Evolutionary conservation across 2,329 filamentous ascomycete genomes (phyloP).

Genomic region (Xylaria sp.): DNA sequence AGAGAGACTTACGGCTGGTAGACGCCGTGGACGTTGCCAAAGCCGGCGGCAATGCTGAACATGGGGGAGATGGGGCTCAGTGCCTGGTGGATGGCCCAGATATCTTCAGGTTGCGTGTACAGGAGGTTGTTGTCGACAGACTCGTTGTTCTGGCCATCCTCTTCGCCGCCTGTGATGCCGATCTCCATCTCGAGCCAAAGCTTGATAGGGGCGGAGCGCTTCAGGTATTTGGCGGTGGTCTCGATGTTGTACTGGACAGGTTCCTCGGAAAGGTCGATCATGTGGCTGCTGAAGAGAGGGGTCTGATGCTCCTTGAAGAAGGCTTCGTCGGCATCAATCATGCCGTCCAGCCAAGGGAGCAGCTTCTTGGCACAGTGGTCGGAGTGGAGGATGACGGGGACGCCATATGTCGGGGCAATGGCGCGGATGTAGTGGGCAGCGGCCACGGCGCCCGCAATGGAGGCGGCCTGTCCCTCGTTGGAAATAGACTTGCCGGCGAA

Average conservation of each 20-base stretch:
- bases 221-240: constrained; percentile 90
- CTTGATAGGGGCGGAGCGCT: constrained; percentile 94
- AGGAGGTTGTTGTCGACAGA: constrained; percentile 94
- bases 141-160: constrained; percentile 99
- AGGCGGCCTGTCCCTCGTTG: constrained; percentile 82
- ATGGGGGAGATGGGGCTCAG: constrained; percentile 86
- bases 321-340: constrained; percentile 90
- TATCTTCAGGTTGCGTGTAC: constrained; percentile 98
- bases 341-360: constrained; percentile 94
- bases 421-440: constrained; percentile 92
- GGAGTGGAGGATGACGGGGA: constrained; percentile 93
- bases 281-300: constrained; percentile 94
- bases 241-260: constrained; percentile 85
- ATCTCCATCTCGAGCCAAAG: constrained; percentile 99
- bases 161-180: constrained; percentile 94
- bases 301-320: constrained; percentile 94
- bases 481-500: constrained; percentile 88
- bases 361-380: constrained; percentile 99
- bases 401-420: constrained; percentile 81
- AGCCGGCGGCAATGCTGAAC: constrained; percentile 97
- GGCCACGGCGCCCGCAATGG: constrained; percentile 84
- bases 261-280: constrained; percentile 98
- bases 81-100: constrained; percentile 86
- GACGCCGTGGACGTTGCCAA: constrained; percentile 98
- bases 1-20: constrained; percentile 71